Evolutionary conservation across 768 basidiomycete genomes (phyloP).

Genomic region (Agrocybe praecox): DNA sequence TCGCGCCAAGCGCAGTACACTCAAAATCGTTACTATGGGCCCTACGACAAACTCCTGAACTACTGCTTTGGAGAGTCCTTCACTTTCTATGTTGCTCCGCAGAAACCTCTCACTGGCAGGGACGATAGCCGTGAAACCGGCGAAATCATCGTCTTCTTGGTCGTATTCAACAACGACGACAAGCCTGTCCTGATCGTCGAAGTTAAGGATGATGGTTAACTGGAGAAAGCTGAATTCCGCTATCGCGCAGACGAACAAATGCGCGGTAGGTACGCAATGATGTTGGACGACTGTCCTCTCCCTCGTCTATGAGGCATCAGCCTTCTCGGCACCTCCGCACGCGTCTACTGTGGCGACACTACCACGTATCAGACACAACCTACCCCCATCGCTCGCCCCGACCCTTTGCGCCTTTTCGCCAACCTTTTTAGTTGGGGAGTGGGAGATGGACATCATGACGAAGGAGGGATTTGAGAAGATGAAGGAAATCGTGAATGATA

Average conservation of each 20-base stretch:
- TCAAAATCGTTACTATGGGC: constrained; percentile 37
- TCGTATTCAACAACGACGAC: constrained; percentile 29
- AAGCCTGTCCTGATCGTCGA: constrained; percentile 34
- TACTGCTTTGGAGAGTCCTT: constrained; percentile 28
- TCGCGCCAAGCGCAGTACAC: constrained; percentile 15
- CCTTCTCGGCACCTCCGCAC: constrained; percentile 35
- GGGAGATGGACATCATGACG: constrained; percentile 12
- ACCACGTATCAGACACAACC: background rate
- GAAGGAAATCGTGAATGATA: constrained; percentile 8
- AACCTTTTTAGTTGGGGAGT: constrained; percentile 3
- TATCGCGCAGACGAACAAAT: constrained; percentile 30
- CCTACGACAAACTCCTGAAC: constrained; percentile 39
- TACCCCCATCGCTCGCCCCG: background rate
- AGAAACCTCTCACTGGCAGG: constrained; percentile 18
- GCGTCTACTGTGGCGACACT: constrained; percentile 35
- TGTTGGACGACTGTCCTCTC: constrained; percentile 23
- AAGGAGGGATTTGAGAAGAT: constrained; percentile 13
- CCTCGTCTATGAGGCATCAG: constrained; percentile 34
- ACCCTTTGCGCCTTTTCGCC: background rate
- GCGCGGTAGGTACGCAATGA: constrained; percentile 23
- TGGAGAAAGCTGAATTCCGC: background rate
- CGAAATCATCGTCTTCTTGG: constrained; percentile 27
- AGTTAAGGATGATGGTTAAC: constrained; percentile 33
- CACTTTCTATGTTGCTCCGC: constrained; percentile 27
- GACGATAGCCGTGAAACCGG: constrained; percentile 19